Conservation (phyloP, 2,329 filamentous ascomycete genomes). For the Metarhizium brunneum region DNA sequence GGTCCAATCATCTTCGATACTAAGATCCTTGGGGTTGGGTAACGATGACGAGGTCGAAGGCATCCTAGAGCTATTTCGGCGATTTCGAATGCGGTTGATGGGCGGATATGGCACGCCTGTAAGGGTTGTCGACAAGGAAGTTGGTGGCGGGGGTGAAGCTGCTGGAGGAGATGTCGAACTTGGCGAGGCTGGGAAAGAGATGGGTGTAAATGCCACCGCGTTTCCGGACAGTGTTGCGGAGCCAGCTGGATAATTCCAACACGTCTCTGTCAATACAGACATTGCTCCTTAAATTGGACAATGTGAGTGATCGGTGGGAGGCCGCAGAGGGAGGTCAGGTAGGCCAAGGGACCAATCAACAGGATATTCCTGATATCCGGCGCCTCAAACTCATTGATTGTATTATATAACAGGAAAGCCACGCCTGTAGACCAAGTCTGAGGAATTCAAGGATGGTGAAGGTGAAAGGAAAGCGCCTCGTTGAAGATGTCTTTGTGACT, state of each 20-base stretch:
- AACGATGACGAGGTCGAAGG: not conserved
- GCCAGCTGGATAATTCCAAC: conserved; percentile 2
- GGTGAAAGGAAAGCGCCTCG: not conserved
- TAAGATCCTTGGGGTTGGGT: conserved; percentile 5
- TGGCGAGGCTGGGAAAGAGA: conserved; percentile 1
- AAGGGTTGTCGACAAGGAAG: not conserved
- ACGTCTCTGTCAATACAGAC: not conserved
- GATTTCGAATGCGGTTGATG: not conserved
- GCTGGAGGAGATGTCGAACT: not conserved
- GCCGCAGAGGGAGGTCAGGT: not conserved
- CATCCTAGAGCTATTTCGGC: not conserved
- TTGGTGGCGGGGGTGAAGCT: not conserved
- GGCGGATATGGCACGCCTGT: not conserved
- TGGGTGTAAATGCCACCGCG: not conserved
- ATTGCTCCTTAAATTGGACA: not conserved
- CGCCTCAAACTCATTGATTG: not conserved
- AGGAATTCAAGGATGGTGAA: not conserved
- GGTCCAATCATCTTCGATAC: conserved; percentile 10
- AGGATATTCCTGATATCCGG: not conserved
- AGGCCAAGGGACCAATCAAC: not conserved
- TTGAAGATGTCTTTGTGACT: not conserved
- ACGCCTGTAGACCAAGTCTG: not conserved
- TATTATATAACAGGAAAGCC: not conserved
- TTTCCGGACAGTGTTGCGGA: not conserved
- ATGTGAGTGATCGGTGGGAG: not conserved